Evolutionary conservation across 1,284 basidiomycete genomes (phyloP), one percentile per base, ranked within the genome.

Genomic region (Neonothopanus nambi): DNA sequence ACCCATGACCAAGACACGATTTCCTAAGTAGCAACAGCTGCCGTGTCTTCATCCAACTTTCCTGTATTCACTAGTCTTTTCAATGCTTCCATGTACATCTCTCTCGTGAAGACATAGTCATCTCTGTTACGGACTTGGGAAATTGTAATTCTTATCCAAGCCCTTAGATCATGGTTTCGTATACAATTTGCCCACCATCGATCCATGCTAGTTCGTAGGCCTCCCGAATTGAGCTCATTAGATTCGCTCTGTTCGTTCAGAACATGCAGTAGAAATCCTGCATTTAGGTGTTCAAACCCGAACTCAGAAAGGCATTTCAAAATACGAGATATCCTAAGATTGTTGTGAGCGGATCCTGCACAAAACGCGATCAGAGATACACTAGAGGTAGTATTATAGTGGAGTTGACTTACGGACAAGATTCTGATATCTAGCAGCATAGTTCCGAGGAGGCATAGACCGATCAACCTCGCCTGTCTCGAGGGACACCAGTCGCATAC

Each of bases 151-250:
- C 74, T 71, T 30, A 90, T 72, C 76, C 78, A 83, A 36, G 70
- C 65, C 57, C 87, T 70, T 59, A 87, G 85, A 54, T 72, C 70
- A 18, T 79, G 73, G 57, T 86, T 76, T 55, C 87, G 71, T 48
- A 90, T 71, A 64, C 87, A 90, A 61, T 86, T 84, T 21, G 81
- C 79, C 89, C 89, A 91, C 84, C 85, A 91, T 53, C 74, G 70
- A 58, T 90, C 88, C 82, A 91, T 85, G 65, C 87, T 89, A 55
- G 72, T 70, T 42, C 70, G 68, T 42, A 89, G 70, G 23, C 70
- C 70, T 4, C 65, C 61, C 4, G 78, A 72, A 61, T 81, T 72
- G 33, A 91, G 71, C 59, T 78, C 68, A 15, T 73, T 68, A 37
- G 76, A 68, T 60, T 85, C 82, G 62, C 86, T 87, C 61, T 88